Conservation (phyloP, 805 yeast species). For the Hanseniaspora jakobsenii region DNA sequence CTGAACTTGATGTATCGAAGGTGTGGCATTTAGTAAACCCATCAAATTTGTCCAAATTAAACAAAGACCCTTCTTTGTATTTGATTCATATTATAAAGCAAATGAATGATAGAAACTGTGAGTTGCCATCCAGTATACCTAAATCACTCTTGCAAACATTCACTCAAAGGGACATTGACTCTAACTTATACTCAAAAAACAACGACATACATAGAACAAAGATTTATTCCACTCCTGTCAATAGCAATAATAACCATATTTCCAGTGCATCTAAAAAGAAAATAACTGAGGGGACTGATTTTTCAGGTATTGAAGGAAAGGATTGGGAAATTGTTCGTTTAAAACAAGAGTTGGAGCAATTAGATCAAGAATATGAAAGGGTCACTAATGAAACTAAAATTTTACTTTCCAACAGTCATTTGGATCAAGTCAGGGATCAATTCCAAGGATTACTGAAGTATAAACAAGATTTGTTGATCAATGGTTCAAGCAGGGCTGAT, state of each 20-base stretch:
- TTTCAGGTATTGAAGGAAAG: constrained; percentile 39
- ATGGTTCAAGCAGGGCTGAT: constrained; percentile 24
- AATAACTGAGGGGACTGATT: constrained; percentile 49
- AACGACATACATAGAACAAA: constrained; percentile 30
- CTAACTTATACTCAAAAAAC: constrained; percentile 47
- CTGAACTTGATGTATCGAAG: constrained; percentile 69
- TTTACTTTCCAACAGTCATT: constrained; percentile 21
- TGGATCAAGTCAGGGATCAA: constrained; percentile 42
- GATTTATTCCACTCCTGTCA: constrained; percentile 19
- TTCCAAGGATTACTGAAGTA: constrained; percentile 71
- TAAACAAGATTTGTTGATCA: constrained; percentile 49
- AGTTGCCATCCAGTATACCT: constrained; percentile 92
- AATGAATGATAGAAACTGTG: constrained; percentile 62
- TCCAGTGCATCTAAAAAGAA: no score
- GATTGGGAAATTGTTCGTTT: constrained; percentile 79
- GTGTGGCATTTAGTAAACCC: constrained; percentile 97
- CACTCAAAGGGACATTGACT: constrained; percentile 70
- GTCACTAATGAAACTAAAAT: constrained; percentile 20
- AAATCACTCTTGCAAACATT: constrained; percentile 83
- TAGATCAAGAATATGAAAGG: constrained; percentile 43
- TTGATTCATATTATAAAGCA: constrained; percentile 85
- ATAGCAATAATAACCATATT: no score
- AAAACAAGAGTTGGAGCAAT: constrained; percentile 61
- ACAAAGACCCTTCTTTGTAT: constrained; percentile 82
- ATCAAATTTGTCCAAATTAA: constrained; percentile 71